Evolutionary conservation across 257 asterid species (phyloP), one percentile per base, ranked within the genome.

Genomic region (Gynochthodes officinalis): DNA sequence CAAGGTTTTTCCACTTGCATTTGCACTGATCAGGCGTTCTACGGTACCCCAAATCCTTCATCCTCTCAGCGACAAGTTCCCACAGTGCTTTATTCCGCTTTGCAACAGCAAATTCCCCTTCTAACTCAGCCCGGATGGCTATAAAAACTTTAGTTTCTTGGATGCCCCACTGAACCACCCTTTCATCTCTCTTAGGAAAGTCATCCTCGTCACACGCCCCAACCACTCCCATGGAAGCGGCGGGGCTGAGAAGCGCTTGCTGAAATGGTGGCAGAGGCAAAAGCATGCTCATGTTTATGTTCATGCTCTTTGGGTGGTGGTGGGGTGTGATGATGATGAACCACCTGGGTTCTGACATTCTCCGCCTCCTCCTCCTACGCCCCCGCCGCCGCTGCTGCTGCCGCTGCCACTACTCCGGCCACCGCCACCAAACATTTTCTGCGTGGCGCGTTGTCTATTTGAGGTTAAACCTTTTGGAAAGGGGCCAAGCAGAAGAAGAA

Each of bases 11-110:
- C 96, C 96, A 92, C 84, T 89, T 92, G 85, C 80, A 72, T 74
- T 82, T 87, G 81, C 96, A 92, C 79, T 87, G 98, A 65, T 88
- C 89, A 69, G 80, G 58, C 62, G 84, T 90, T 71, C 98, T 84
- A 55, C 69, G 66, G 66, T 88, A 85, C 0, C 96, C 97, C 76
- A 78, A 85, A 11, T 84, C 89, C 74, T 82, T 86, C 86, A 93
- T 83, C 46, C 83, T 81, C 13, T 61, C 70, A 7, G 86, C 82
- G 67, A 87, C 89, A 75, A 80, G 57, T 75, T 87, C 90, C 96
- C 96, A 93, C 84, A 85, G 59, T 33, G 73, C 62, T 68, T 74
- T 76, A 46, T 63, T 79, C 78, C 85, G 73, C 74, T 83, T 79
- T 0, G 85, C 46, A 2, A 72, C 67, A 4, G 80, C 16, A 27